Conservation (phyloP, 148 eudicot species). For the Rhododendron kiyosumense region DNA sequence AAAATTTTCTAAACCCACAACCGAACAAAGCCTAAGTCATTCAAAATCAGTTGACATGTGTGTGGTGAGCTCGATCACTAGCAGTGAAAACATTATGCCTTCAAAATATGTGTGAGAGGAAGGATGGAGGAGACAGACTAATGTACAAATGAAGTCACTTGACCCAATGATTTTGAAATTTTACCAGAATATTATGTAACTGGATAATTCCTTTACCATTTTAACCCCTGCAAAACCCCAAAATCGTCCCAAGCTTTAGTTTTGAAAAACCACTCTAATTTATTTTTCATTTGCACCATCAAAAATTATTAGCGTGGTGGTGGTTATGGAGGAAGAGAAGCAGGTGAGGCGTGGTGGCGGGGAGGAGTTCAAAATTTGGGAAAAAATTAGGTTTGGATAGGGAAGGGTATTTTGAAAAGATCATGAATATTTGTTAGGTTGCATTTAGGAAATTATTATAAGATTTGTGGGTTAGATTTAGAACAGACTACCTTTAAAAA, state of each 20-base stretch:
- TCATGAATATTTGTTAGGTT: no score
- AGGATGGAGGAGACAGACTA: neutral
- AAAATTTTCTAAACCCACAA: no score
- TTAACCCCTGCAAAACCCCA: neutral
- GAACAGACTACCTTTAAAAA: no score
- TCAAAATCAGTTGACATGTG: no score
- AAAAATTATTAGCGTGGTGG: neutral
- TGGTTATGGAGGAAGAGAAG: no score
- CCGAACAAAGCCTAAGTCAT: no score
- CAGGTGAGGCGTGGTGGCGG: no score
- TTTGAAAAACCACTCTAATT: neutral
- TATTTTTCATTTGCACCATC: neutral
- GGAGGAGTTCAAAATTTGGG: no score
- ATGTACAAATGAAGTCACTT: neutral
- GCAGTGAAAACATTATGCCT: neutral
- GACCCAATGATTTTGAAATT: neutral
- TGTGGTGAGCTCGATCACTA: neutral
- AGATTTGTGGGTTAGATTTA: no score
- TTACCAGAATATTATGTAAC: neutral
- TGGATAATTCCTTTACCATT: neutral
- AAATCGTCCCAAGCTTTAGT: neutral
- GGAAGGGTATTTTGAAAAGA: no score
- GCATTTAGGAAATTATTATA: no score
- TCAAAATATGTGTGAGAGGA: neutral
- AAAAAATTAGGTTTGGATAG: no score